Percentiles rank a stretch among this genome's conserved stretches.
These are phyloP conservation scores for Cokeromyces recurvatus DNA, from an alignment of 371 early-diverging fungal genomes.

Conservation along the genomic window DNA sequence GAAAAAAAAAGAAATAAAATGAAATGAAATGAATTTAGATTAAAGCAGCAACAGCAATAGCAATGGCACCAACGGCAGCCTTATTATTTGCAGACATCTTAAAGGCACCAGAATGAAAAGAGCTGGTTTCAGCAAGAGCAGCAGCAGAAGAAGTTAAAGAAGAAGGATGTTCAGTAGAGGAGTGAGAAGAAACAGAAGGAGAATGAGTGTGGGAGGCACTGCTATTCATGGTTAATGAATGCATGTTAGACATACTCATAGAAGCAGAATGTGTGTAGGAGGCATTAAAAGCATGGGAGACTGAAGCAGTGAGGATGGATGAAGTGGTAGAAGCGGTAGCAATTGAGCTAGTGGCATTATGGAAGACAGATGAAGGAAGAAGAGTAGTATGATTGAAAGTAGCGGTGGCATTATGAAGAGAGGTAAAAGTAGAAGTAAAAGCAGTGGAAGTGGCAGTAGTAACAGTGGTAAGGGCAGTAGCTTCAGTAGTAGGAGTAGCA, in stretches of 20 bases:
- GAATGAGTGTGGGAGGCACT: conserved; percentile 4
- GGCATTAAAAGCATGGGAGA: too few relatives aligned
- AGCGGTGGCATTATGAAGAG: too few relatives aligned
- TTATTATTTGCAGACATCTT: conserved; percentile 9
- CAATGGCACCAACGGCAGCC: conserved; percentile 15
- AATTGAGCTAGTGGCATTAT: neutral
- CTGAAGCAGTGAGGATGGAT: too few relatives aligned
- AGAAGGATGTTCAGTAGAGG: conserved; percentile 5
- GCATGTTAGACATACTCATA: too few relatives aligned
- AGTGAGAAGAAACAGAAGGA: neutral
- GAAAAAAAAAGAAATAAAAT: too few relatives aligned
- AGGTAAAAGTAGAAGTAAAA: too few relatives aligned
- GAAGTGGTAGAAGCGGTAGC: conserved; percentile 2
- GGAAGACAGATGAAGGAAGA: too few relatives aligned
- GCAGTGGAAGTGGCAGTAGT: conserved; percentile 2
- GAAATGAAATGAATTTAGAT: neutral
- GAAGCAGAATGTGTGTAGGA: too few relatives aligned
- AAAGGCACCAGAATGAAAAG: conserved; percentile 9
- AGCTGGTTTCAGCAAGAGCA: neutral
- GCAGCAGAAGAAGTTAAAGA: conserved; percentile 9
- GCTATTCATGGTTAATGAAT: too few relatives aligned
- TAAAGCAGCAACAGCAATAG: conserved; percentile 13
- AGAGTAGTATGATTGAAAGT: too few relatives aligned
- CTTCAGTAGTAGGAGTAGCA: neutral
- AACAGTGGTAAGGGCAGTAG: neutral